A percentile compares a stretch with the other conserved stretches of the same genome.
Conservation (phyloP, 2,329 filamentous ascomycete genomes). For the Hypoxylon sp. region DNA sequence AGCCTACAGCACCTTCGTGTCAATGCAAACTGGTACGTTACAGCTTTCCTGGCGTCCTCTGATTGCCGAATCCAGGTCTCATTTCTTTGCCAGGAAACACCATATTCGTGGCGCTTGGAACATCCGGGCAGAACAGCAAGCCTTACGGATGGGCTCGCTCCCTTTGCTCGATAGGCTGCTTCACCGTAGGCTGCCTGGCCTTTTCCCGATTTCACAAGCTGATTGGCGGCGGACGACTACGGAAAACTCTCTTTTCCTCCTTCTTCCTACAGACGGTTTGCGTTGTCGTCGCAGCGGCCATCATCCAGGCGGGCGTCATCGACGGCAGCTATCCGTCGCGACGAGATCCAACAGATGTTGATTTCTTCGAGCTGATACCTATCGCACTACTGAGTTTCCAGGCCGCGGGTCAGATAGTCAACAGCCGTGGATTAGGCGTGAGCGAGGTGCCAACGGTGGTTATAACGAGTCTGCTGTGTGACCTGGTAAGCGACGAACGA, state of each 20-base stretch:
- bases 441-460: slow-evolving; percentile 68
- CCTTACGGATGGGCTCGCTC: slow-evolving; percentile 59
- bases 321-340: slow-evolving; percentile 48
- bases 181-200: slow-evolving; percentile 54
- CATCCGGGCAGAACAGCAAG: slow-evolving; percentile 54
- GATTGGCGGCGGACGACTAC: slow-evolving; percentile 45
- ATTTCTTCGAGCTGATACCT: slow-evolving; percentile 47
- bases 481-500: slow-evolving; percentile 63
- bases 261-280: slow-evolving; percentile 48
- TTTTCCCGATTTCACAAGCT: slow-evolving; percentile 54
- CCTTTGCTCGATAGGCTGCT: slow-evolving; percentile 57
- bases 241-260: slow-evolving; percentile 46
- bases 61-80: slow-evolving; percentile 6
- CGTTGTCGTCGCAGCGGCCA: slow-evolving; percentile 45
- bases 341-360: slow-evolving; percentile 41
- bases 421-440: slow-evolving; percentile 62
- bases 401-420: slow-evolving; percentile 67
- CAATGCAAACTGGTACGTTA: slow-evolving; percentile 53
- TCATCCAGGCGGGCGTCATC: slow-evolving; percentile 48
- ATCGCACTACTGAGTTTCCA: slow-evolving; percentile 66
- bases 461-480: slow-evolving; percentile 65
- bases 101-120: slow-evolving; percentile 57
- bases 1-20: slow-evolving; percentile 59
- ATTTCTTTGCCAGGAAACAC: slow-evolving; percentile 52
- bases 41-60: background rate